Evolutionary conservation across 345 rosid genomes (phyloP), one percentile per base, ranked within the genome.

Genomic region (Lepidium africanum): DNA sequence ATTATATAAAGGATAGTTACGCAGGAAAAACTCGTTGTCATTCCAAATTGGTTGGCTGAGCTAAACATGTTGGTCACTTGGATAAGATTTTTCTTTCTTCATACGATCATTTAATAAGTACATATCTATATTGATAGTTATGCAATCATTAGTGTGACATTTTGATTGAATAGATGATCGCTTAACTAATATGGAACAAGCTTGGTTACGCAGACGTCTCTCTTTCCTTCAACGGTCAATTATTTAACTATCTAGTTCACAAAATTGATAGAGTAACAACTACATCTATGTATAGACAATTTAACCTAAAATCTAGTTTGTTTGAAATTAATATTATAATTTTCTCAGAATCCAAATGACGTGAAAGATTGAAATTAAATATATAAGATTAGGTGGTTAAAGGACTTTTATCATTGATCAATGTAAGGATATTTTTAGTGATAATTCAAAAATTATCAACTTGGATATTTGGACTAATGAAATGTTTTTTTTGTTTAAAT

Each of bases 31-130:
- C 13, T 36, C 4, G 2, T 63, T 35, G 11, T 53, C 56, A 54
- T 62, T 71, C 40, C 7, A 41, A 6, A 61, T n/a, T 36, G 55
- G 67, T 21, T 62, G 59, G 69, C 56, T 63, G 16, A 37, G 64
- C 49, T 63, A 45, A 54, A 45, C 41, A 7, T 53, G 17, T 38
- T 48, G 58, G 45, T 40, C 2, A 10, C 0, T 19, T 57, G 41
- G 65, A 65, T 72, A 64, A 56, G 51, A 47, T 55, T 36, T 46
- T 14, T 43, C 33, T 53, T 35, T 50, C 14, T 62, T 27, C 13
- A 37, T n/a, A 6, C 35, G 38, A 36, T 16, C 6, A 55, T 37
- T 54, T 37, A 33, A 19, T 47, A 57, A 11, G 14, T 40, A 56
- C 7, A 6, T 14, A 13, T 27, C 10, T 8, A 36, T 45, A 51